Evolutionary conservation across 1,139 yeast genomes (phyloP), one percentile per base, ranked within the genome.

Genomic region (Yamadazyma friedrichii): DNA sequence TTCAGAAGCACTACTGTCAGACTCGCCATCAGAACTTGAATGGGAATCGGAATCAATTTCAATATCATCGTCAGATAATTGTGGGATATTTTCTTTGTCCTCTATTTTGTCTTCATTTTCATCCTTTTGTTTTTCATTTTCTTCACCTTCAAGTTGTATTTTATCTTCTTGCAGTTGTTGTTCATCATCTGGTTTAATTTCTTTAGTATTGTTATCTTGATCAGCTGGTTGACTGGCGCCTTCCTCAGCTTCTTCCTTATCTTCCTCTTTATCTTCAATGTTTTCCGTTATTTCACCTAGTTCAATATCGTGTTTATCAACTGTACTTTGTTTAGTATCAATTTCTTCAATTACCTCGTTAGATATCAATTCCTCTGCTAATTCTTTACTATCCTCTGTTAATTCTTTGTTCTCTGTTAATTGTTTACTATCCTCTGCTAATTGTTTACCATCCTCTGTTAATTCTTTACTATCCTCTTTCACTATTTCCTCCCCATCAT

Each of bases 61-160:
- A 17, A 62, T 59, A 9, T 63, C 67, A 33, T 63, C 68, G 42
- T 63, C 68, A 1, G 68, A 63, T 17, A 51, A 50, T 3, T 49
- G 44, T 17, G 45, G 46, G 3, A 55, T 35, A 6, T 45, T 47
- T n/a, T 35, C 42, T 28, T 26, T 25, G 3, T 25, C 31, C 12
- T 34, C 24, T 10, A 4, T 11, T 29, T 29, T 20, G 2, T 29
- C 31, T 29, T 15, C 15, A 13, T 16, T n/a, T 10, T 4, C 13
- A 15, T 35, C 20, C 27, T 16, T 9, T 4, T 13, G 12, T 16
- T 31, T 20, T 13, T 13, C 32, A 20, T 20, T 20, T 5, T 20
- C 8, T 5, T 20, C 24, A 9, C 11, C 24, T 17, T 16, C 9
- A 3, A 11, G 9, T 15, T 35, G 15, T 25, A 32, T 31, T 12